Base-by-base conservation (phyloP, 2,329 filamentous ascomycete genomes). In the Botrytis pseudocinerea region DNA sequence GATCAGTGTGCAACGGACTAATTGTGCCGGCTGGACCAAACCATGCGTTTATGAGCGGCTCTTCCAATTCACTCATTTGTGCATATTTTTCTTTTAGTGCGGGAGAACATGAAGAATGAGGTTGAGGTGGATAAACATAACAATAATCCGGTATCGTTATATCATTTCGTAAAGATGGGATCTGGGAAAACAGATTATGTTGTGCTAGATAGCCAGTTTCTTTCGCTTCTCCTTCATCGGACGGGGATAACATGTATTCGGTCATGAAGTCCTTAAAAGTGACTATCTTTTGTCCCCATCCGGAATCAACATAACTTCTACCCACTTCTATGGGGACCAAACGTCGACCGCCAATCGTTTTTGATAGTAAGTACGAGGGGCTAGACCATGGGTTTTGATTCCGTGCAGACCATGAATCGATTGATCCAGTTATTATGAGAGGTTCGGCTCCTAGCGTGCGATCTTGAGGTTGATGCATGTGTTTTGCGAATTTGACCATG, bases 1-100 rank as follows among this genome's bases (percentile, higher is more conserved):
- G 93, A 79, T 98, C 96, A 2, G 94, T 97, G 82, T 99, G 96
- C 0, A 98, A 85, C 1, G 96, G 96, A 0, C 94, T 97, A 76
- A 97, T 95, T 0, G 96, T 98, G 68, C 90, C 91, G 0, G 90
- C 85, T 0, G 96, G 96, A 0, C 96, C 96, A 76, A 98, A 92
- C 96, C 96, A 99, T 12, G 93, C 94, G 82, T 98, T 97, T 28
- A 97, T 85, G 61, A 92, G 84, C 0, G 93, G 93, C 35, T 89
- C 86, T 10, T 85, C 85, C 20, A 87, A 82, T 54, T 83, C 82
- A 2, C 83, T 82, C 4, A 80, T 79, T 22, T 84, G 65, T 14
- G 77, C 40, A 74, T 84, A 83, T 68, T 82, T 82, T 44, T 81
- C 70, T 12, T 57, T 54, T 5, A 68, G 25, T 44, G 83, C 83